Evolutionary conservation across 768 basidiomycete genomes (phyloP), one percentile per base, ranked within the genome.

Genomic region (Paxillus involutus): DNA sequence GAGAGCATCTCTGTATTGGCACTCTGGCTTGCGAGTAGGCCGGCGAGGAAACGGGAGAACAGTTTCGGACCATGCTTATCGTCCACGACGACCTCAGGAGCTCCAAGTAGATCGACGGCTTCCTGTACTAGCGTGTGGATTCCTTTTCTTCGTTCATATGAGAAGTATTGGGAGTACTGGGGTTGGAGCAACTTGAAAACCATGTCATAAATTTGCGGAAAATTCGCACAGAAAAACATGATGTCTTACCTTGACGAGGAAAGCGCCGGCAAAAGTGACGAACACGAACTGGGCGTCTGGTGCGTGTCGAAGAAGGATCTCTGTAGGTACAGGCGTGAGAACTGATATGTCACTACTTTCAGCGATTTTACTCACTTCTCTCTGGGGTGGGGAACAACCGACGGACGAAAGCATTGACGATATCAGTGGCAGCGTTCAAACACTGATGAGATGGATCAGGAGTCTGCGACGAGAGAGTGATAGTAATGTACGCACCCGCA

Each of bases 271-370:
- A 57, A 91, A 92, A 0, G 86, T 89, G 24, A 85, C 78, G 60
- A 92, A 90, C 10, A 92, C 84, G 55, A 83, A 85, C 59, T 91
- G 86, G 0, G 86, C 84, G 64, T 91, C 89, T 2, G 90, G 89
- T 0, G 88, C 90, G 63, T 89, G 86, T 4, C 85, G 80, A 48
- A 86, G 77, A 56, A 79, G 85, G 26, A 76, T 71, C 45, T 75
- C 83, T 84, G 67, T 19, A 53, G 42, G 67, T 19, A 53, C 37
- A 40, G 32, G 44, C 16, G 36, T 58, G 16, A 60, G 47, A 58
- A 46, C 4, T 10, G 29, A 30, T 13, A 37, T 48, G 11, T 44
- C 32, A 24, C 13, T 8, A 14, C 5, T 21, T 16, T 21, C 14
- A 35, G 35, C 51, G 40, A 36, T 49, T n/a, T 32, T 8, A 72